phyloP scores from a whole-genome alignment of 1,284 basidiomycete genomes.

The Cutaneotrichosporon mucoides region DNA sequence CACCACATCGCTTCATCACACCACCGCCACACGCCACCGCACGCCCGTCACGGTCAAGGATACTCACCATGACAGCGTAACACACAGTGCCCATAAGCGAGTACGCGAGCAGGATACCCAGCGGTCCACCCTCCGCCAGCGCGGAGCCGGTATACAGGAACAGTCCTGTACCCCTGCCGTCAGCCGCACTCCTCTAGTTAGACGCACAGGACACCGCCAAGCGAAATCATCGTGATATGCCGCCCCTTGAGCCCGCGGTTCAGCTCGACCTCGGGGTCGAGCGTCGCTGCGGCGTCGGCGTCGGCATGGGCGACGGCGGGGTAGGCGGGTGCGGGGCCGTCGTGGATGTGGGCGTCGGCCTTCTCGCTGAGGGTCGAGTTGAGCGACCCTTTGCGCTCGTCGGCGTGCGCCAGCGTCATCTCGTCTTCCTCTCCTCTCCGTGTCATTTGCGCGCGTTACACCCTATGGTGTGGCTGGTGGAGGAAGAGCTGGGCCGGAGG shows the following conservation, averaged over 20 bases:
- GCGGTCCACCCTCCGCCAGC: slow-evolving; percentile 47
- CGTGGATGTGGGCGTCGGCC: too few relatives aligned
- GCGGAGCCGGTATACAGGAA: slow-evolving; percentile 10
- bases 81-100: slow-evolving; percentile 43
- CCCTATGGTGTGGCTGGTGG: too few relatives aligned
- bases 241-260: slow-evolving; percentile 28
- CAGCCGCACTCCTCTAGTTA: slow-evolving; percentile 55
- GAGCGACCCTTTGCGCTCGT: too few relatives aligned
- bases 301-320: background rate
- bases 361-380: too few relatives aligned
- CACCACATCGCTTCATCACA: too few relatives aligned
- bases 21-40: too few relatives aligned
- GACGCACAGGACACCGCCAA: slow-evolving; percentile 30
- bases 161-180: slow-evolving; percentile 6
- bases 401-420: too few relatives aligned
- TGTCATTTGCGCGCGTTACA: too few relatives aligned
- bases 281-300: background rate
- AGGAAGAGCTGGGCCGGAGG: too few relatives aligned
- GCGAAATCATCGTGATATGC: slow-evolving; percentile 34
- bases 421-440: too few relatives aligned
- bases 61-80: slow-evolving; percentile 39
- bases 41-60: too few relatives aligned
- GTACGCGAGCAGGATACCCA: slow-evolving; percentile 20
- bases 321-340: too few relatives aligned
- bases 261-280: slow-evolving; percentile 9